These are phyloP conservation scores for Drechslerella coelobrocha DNA, from an alignment of 2,329 filamentous ascomycete genomes.

Conservation along the genomic window DNA sequence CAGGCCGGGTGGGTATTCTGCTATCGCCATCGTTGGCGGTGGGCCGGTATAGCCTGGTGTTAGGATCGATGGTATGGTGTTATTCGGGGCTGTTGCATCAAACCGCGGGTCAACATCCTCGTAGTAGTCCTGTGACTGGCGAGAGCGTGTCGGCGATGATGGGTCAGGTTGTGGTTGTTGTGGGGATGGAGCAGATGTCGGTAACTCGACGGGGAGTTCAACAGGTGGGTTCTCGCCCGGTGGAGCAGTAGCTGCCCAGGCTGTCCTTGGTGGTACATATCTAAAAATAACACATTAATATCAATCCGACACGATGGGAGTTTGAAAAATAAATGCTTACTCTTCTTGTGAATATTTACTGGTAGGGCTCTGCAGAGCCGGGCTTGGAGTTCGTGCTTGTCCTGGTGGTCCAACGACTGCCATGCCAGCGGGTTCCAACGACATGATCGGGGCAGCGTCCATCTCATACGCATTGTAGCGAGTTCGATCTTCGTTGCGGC, in stretches of 20 bases:
- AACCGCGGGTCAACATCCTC: constrained; percentile 94
- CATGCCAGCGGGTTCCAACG: constrained; percentile 21
- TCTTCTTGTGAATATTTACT: constrained; percentile 50
- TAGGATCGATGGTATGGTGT: constrained; percentile 45
- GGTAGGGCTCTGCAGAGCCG: constrained; percentile 36
- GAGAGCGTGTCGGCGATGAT: constrained; percentile 33
- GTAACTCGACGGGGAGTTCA: constrained; percentile 54
- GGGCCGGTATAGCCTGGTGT: constrained; percentile 32
- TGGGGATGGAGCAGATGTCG: constrained; percentile 22
- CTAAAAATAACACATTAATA: constrained; percentile 34
- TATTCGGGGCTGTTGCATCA: constrained; percentile 47
- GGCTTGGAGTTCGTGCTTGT: constrained; percentile 36
- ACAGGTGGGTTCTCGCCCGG: constrained; percentile 21
- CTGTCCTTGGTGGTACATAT: constrained; percentile 53
- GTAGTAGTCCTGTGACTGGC: constrained; percentile 69
- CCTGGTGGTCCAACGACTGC: constrained; percentile 22
- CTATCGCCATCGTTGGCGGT: constrained; percentile 41
- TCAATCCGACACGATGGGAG: not conserved
- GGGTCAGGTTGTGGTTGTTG: constrained; percentile 19
- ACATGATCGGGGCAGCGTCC: constrained; percentile 44
- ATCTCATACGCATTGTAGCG: constrained; percentile 41
- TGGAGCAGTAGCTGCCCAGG: constrained; percentile 47
- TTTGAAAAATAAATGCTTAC: constrained; percentile 22
- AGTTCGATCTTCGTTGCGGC: constrained; percentile 9
- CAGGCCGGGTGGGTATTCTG: constrained; percentile 50